Percentiles rank a stretch among this genome's conserved stretches.
Conservation (phyloP, 164 flowering plant species). For the Chloranthus sessilifolius region DNA sequence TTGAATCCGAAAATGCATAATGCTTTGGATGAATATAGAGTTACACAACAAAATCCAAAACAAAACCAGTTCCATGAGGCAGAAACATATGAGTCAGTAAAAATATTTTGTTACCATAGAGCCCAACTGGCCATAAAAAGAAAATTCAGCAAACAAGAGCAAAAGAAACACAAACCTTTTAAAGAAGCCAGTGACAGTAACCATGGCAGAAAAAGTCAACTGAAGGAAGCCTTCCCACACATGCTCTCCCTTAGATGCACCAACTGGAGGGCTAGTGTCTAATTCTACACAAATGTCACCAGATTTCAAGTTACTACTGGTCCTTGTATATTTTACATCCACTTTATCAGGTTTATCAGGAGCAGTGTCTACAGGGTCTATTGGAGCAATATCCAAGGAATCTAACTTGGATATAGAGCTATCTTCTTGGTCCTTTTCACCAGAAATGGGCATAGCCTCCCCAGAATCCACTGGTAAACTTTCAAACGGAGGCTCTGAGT, state of each 20-base stretch:
- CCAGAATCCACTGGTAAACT: conserved; percentile 44
- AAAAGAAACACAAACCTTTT: conserved; percentile 47
- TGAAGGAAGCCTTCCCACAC: conserved; percentile 87
- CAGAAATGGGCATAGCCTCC: conserved; percentile 19
- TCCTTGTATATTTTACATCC: conserved; percentile 14
- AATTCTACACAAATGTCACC: conserved; percentile 11
- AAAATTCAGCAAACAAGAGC: not conserved
- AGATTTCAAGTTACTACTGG: conserved; percentile 17
- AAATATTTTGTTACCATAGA: not conserved
- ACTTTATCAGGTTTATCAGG: conserved; percentile 22
- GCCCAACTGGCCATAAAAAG: not conserved
- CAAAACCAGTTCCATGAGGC: not conserved
- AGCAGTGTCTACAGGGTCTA: conserved; percentile 16
- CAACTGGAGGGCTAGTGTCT: conserved; percentile 13
- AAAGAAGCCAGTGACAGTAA: conserved; percentile 45
- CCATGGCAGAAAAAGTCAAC: conserved; percentile 46
- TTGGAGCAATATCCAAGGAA: conserved; percentile 23
- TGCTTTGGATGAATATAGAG: not conserved
- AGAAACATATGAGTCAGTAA: not conserved
- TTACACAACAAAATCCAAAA: no score
- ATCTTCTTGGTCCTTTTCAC: conserved; percentile 30
- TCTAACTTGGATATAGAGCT: conserved; percentile 22
- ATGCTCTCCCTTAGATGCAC: conserved; percentile 27
- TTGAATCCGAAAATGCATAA: no score
- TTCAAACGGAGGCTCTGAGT: conserved; percentile 83